Base-by-base conservation (phyloP, 192 early-diverging fungal species). In the Entrophospora sp. region DNA sequence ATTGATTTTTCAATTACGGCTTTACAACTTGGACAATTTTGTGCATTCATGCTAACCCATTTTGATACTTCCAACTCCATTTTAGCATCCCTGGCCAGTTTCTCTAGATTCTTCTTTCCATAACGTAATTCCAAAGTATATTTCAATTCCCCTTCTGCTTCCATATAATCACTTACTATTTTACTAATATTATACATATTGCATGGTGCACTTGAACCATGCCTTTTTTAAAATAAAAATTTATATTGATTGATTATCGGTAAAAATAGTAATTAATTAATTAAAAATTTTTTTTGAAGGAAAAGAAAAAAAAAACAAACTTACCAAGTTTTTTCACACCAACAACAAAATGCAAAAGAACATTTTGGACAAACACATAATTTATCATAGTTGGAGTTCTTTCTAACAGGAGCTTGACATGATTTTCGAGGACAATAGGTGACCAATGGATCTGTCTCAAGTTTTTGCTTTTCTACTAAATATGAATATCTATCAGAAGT, bases 271-370 rank as follows among this genome's bases (percentile, higher is more conserved):
- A n/a, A n/a, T n/a, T n/a, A 31, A 28, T 36, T 36, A 4, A 61
- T 42, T 38, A 27, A 25, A 40, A 25, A 20, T 3, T 49, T 49
- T 20, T 49, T 20, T 49, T 8, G 8, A 27, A 25, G 7, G 4
- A 25, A 18, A 30, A 30, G 13, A 53, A 53, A 0, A 25, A 18
- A 43, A 31, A 44, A 61, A 18, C 10, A 20, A 1, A 57, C 40
- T 25, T 31, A 61, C 57, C 56, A 68, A 10, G 40, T 64, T 52
- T 31, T 16, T 57, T 72, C 10, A 68, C 71, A 72, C 8, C 61
- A 16, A 16, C 67, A 51, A 44, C 71, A 72, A 63, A 72, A 72
- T 5, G 71, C 71, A 62, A 68, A 72, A 18, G 56, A 43, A 58
- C 71, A 72, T 16, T 58, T 40, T 14, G 57, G 43, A 36, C 71